phyloP scores from a whole-genome alignment of 768 basidiomycete genomes.

The Tubosaeta brunneosetosa region DNA sequence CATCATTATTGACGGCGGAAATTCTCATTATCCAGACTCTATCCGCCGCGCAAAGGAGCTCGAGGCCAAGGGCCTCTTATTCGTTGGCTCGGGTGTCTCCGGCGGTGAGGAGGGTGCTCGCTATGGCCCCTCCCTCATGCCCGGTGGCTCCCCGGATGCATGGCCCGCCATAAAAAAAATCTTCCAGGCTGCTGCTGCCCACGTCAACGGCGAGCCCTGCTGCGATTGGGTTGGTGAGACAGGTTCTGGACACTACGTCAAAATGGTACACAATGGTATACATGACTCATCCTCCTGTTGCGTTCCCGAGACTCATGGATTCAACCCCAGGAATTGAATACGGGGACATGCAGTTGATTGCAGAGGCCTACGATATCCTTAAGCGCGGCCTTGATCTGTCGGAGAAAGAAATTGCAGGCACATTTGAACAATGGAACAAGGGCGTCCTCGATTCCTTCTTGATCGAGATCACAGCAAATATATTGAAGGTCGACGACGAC shows the following conservation, averaged over 20 bases:
- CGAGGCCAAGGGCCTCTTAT: conserved; percentile 91
- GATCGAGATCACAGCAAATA: conserved; percentile 96
- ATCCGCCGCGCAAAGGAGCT: conserved; percentile 92
- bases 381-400: conserved; percentile 87
- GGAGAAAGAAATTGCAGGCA: conserved; percentile 89
- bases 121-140: conserved; percentile 97
- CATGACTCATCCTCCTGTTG: conserved; percentile 10
- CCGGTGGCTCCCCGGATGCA: conserved; percentile 89
- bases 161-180: conserved; percentile 98
- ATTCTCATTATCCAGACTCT: conserved; percentile 98
- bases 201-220: conserved; percentile 92
- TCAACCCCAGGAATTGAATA: conserved; percentile 85
- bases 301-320: conserved; percentile 3
- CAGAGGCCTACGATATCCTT: conserved; percentile 98
- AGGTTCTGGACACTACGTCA: conserved; percentile 96
- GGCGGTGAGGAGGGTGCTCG: conserved; percentile 99
- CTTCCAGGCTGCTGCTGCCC: conserved; percentile 97
- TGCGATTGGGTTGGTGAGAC: conserved; percentile 99
- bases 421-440: conserved; percentile 95
- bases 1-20: conserved; percentile 99
- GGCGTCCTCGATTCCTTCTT: conserved; percentile 99
- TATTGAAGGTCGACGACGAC: conserved; percentile 94
- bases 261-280: conserved; percentile 97
- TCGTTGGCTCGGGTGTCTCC: conserved; percentile 98
- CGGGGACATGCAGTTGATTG: conserved; percentile 99